Conservation (phyloP, 768 basidiomycete species). For the Kwoniella sp. region DNA sequence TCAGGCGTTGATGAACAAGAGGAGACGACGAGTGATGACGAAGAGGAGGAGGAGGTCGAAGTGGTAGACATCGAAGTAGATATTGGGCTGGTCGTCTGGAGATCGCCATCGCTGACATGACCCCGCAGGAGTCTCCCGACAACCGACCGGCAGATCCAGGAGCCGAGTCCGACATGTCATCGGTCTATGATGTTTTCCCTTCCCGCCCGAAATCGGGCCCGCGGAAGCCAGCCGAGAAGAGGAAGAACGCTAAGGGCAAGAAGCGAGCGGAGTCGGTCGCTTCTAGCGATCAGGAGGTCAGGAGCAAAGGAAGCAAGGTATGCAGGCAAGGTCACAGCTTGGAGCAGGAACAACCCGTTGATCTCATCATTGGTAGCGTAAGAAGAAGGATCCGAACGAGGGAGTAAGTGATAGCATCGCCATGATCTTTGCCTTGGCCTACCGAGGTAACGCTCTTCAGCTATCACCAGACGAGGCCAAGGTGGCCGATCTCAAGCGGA, state of each 20-base stretch:
- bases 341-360: too few species aligned
- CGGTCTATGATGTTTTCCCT: constrained; percentile 20
- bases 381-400: constrained; percentile 31
- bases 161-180: constrained; percentile 36
- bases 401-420: constrained; percentile 15
- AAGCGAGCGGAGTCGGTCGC: background rate
- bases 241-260: too few species aligned
- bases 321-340: too few species aligned
- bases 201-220: too few species aligned
- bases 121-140: too few species aligned
- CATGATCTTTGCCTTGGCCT: background rate
- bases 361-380: background rate
- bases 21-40: background rate
- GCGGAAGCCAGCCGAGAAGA: too few species aligned
- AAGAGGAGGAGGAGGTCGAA: background rate
- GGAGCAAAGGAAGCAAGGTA: constrained; percentile 2
- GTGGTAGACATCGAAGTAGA: background rate
- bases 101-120: background rate
- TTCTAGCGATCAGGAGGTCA: constrained; percentile 3
- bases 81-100: background rate
- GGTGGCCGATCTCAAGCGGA: constrained; percentile 40
- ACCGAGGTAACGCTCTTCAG: constrained; percentile 5
- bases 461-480: constrained; percentile 34
- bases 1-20: too few species aligned
- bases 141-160: too few species aligned